Conservation (phyloP, 495 filamentous ascomycete species). For the Aspergillus saccharolyticus region DNA sequence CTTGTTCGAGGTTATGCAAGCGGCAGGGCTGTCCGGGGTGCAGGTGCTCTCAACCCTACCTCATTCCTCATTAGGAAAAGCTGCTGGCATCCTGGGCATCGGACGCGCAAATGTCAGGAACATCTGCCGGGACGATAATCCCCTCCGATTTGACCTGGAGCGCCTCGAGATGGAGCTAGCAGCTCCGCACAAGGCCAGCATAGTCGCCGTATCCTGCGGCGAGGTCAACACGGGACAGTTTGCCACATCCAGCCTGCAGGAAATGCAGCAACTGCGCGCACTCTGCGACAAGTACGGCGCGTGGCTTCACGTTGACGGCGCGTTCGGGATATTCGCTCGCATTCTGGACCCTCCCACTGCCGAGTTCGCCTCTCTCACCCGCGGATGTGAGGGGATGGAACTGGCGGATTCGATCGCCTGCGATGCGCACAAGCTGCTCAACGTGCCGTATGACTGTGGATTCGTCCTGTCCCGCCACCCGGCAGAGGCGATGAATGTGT, state of each 20-base stretch:
- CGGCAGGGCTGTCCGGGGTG: slow-evolving; percentile 58
- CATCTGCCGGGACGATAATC: slow-evolving; percentile 47
- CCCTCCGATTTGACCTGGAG: slow-evolving; percentile 64
- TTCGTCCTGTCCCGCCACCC: slow-evolving; percentile 74
- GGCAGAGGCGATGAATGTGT: slow-evolving; percentile 54
- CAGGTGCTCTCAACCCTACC: slow-evolving; percentile 75
- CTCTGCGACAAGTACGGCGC: slow-evolving; percentile 70
- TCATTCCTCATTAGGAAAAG: slow-evolving; percentile 79
- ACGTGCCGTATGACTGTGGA: slow-evolving; percentile 92
- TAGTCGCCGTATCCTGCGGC: slow-evolving; percentile 73
- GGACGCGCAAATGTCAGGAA: slow-evolving; percentile 64
- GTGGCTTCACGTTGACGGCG: slow-evolving; percentile 90
- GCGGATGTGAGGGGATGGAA: slow-evolving; percentile 62
- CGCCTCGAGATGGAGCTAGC: slow-evolving; percentile 50
- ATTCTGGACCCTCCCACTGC: slow-evolving; percentile 52
- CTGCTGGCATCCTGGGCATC: slow-evolving; percentile 73
- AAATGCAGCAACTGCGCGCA: slow-evolving; percentile 59
- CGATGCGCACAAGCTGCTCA: slow-evolving; percentile 89
- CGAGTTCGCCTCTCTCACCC: slow-evolving; percentile 54
- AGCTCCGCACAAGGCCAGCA: slow-evolving; percentile 51
- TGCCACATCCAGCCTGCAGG: slow-evolving; percentile 53
- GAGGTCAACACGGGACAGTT: slow-evolving; percentile 92
- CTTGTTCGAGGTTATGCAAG: slow-evolving; percentile 58
- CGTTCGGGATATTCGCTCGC: slow-evolving; percentile 82
- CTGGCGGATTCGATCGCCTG: slow-evolving; percentile 81